phyloP scores from a whole-genome alignment of 1,284 basidiomycete species.

The Ustilago cynodontis region DNA sequence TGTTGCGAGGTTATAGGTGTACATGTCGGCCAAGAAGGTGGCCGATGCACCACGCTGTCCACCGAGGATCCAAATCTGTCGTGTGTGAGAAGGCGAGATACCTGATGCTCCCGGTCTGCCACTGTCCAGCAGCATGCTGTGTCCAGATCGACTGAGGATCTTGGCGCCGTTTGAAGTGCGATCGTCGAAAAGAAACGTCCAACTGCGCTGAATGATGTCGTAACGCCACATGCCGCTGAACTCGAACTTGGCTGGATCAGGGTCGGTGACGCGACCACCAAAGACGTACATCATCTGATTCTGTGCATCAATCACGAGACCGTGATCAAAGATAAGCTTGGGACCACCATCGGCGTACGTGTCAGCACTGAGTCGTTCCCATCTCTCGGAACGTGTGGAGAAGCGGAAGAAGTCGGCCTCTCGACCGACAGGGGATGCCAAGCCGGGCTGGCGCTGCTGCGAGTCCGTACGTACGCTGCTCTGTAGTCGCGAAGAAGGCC shows the following conservation, averaged over 20 bases:
- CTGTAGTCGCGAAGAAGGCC: conserved; percentile 26
- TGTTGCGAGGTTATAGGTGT: conserved; percentile 61
- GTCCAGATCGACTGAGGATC: conserved; percentile 62
- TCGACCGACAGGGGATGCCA: conserved; percentile 38
- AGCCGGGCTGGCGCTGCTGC: conserved; percentile 27
- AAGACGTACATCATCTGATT: conserved; percentile 81
- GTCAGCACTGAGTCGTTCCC: conserved; percentile 68
- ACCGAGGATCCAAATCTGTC: conserved; percentile 66
- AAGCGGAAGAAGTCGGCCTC: conserved; percentile 69
- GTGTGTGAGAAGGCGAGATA: conserved; percentile 46
- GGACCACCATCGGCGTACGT: conserved; percentile 75
- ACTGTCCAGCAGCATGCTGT: conserved; percentile 68
- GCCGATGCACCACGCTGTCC: conserved; percentile 67
- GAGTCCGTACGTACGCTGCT: conserved; percentile 21
- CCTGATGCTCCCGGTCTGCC: conserved; percentile 41
- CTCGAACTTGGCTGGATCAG: conserved; percentile 62
- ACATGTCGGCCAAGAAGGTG: conserved; percentile 67
- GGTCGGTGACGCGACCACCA: conserved; percentile 80
- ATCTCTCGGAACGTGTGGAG: conserved; percentile 65
- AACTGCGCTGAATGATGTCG: conserved; percentile 62
- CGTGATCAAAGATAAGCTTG: conserved; percentile 82
- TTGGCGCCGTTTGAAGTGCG: conserved; percentile 49
- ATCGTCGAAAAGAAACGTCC: conserved; percentile 67
- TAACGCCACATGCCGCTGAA: conserved; percentile 70
- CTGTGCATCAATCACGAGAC: conserved; percentile 81